Conservation (phyloP, 148 eudicot genomes). For the Vaccinium myrtillus region DNA sequence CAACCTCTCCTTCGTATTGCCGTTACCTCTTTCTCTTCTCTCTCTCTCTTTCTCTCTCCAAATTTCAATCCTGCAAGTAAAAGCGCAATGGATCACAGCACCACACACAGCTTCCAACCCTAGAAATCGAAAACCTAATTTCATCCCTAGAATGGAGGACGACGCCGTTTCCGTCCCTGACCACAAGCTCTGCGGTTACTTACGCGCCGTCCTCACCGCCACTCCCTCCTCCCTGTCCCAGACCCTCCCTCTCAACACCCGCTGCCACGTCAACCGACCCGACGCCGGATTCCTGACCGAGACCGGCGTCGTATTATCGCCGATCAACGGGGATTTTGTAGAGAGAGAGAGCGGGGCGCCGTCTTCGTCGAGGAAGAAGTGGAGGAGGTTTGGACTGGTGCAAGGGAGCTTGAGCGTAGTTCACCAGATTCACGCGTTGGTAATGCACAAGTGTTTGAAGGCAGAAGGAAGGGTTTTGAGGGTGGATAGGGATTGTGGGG, state of each 20-base stretch:
- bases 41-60: background rate
- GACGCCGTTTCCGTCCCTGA: slow-evolving; percentile 24
- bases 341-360: slow-evolving; percentile 19
- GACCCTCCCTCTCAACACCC: slow-evolving; percentile 36
- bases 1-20: background rate
- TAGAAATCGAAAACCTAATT: background rate
- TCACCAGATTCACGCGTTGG: slow-evolving; percentile 52
- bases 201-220: slow-evolving; percentile 38
- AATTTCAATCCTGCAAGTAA: too few relatives aligned
- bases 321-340: background rate
- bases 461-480: slow-evolving; percentile 36
- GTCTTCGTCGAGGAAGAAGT: slow-evolving; percentile 28
- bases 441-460: slow-evolving; percentile 50
- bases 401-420: slow-evolving; percentile 58
- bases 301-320: slow-evolving; percentile 32
- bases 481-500: slow-evolving; percentile 21
- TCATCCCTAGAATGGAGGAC: slow-evolving; percentile 8
- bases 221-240: slow-evolving; percentile 13
- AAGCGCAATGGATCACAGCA: background rate
- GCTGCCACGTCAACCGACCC: slow-evolving; percentile 28
- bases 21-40: background rate
- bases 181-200: slow-evolving; percentile 74
- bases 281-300: slow-evolving; percentile 37
- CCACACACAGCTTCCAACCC: background rate
- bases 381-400: slow-evolving; percentile 42